A percentile compares a stretch with the other conserved stretches of the same genome.
phyloP scores from a whole-genome alignment of 352 stramenopile species.

The Pythium utonaiense region DNA sequence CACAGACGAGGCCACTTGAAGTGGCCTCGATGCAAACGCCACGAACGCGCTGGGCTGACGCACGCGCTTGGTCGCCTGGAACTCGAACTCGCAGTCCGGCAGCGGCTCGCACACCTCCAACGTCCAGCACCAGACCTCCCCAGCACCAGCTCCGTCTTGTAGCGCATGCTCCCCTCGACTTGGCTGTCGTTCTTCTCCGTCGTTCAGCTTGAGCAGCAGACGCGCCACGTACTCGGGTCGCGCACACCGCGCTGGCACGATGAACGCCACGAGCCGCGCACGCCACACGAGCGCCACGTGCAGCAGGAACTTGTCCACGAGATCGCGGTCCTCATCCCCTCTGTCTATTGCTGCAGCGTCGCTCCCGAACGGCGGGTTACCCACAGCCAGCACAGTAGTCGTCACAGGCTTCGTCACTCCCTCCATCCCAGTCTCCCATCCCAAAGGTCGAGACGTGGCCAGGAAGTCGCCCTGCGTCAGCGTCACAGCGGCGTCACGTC shows the following conservation, averaged over 20 bases:
- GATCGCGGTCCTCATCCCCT: constrained; percentile 27
- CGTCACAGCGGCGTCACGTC: too few species aligned
- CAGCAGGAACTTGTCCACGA: constrained; percentile 51
- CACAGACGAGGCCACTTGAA: too few species aligned
- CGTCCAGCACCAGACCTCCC: too few species aligned
- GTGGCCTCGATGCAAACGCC: neutral
- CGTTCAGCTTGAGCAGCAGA: constrained; percentile 31
- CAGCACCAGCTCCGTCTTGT: too few species aligned
- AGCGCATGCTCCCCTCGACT: too few species aligned
- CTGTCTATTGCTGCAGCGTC: too few species aligned
- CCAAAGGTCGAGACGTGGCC: constrained; percentile 24
- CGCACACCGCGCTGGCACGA: constrained; percentile 61
- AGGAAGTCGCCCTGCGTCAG: constrained; percentile 55
- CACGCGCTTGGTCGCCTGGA: constrained; percentile 50
- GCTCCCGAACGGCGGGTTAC: constrained; percentile 66
- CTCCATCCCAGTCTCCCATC: too few species aligned
- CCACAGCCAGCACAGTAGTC: constrained; percentile 38
- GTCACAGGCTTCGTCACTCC: too few species aligned
- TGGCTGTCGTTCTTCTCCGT: neutral
- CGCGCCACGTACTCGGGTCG: constrained; percentile 34
- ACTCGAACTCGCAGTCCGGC: constrained; percentile 53
- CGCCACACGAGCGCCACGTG: constrained; percentile 48
- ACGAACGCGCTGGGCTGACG: constrained; percentile 59
- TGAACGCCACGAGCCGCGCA: constrained; percentile 55
- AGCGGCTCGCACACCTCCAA: constrained; percentile 33